A percentile compares a stretch with the other conserved stretches of the same genome.
Conservation (phyloP, 2,329 filamentous ascomycete species). For the Emergomyces africanus region DNA sequence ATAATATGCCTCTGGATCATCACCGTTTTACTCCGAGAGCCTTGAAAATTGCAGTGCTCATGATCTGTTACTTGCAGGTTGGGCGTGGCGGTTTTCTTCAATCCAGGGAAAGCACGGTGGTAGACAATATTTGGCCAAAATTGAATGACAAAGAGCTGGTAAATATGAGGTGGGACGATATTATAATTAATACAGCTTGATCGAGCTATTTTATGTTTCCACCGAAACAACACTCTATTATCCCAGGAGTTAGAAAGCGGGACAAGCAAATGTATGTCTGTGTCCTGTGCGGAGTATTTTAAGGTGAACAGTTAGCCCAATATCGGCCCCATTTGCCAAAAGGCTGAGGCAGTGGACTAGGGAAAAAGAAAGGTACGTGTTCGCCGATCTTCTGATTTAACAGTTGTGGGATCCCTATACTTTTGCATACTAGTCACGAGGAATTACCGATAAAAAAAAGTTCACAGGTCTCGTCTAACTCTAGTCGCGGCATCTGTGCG, state of each 20-base stretch:
- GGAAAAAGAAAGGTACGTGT: neutral
- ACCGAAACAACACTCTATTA: neutral
- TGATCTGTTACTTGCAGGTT: neutral
- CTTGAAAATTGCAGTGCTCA: neutral
- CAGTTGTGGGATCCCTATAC: neutral
- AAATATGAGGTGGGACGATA: neutral
- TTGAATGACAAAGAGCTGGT: neutral
- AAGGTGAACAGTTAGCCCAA: neutral
- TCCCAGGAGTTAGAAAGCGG: neutral
- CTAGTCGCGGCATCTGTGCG: too few species aligned
- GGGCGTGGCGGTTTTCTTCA: neutral
- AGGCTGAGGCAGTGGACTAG: neutral
- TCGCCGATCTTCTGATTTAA: neutral
- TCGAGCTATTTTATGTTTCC: neutral
- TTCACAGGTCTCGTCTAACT: too few species aligned
- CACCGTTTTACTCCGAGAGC: neutral
- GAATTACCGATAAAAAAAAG: neutral
- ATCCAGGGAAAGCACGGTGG: neutral
- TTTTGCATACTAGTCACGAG: neutral
- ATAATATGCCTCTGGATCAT: neutral
- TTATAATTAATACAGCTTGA: neutral
- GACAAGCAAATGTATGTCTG: neutral
- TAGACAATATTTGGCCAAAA: neutral
- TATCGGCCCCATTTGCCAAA: neutral
- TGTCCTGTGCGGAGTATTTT: neutral